These are phyloP conservation scores for Colletotrichum melonis DNA, from an alignment of 2,329 filamentous ascomycete genomes.

Conservation along the genomic window DNA sequence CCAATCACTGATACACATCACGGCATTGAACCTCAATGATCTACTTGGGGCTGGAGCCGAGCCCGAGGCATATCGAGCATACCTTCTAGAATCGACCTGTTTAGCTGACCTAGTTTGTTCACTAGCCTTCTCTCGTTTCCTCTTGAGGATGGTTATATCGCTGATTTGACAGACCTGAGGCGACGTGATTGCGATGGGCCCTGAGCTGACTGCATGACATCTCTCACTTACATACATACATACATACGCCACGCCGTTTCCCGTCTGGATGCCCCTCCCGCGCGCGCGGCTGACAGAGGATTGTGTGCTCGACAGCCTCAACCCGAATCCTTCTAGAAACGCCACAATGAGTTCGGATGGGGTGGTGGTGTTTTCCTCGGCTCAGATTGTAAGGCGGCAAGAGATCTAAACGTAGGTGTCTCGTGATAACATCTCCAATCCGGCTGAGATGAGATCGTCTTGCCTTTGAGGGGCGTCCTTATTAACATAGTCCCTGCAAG, in stretches of 20 bases:
- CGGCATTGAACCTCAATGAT: too few relatives aligned
- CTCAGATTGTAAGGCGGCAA: not conserved
- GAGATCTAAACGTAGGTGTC: not conserved
- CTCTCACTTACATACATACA: not conserved
- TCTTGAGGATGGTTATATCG: conserved; percentile 1
- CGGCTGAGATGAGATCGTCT: too few relatives aligned
- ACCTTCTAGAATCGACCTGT: not conserved
- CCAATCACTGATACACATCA: conserved; percentile 12
- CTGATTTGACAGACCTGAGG: not conserved
- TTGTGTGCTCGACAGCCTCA: not conserved
- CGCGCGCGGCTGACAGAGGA: too few relatives aligned
- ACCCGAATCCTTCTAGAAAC: not conserved
- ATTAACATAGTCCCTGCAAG: not conserved
- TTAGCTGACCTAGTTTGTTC: not conserved
- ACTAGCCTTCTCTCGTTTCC: not conserved
- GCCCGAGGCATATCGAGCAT: not conserved
- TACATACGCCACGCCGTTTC: too few relatives aligned
- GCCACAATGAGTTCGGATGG: not conserved
- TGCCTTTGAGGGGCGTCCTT: not conserved
- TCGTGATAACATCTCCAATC: not conserved
- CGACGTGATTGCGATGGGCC: not conserved
- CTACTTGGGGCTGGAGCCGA: not conserved
- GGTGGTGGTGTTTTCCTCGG: not conserved
- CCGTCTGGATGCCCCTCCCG: not conserved
- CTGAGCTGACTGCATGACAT: not conserved